Base-by-base conservation (phyloP, 345 rosid species). In the Mangifera indica region DNA sequence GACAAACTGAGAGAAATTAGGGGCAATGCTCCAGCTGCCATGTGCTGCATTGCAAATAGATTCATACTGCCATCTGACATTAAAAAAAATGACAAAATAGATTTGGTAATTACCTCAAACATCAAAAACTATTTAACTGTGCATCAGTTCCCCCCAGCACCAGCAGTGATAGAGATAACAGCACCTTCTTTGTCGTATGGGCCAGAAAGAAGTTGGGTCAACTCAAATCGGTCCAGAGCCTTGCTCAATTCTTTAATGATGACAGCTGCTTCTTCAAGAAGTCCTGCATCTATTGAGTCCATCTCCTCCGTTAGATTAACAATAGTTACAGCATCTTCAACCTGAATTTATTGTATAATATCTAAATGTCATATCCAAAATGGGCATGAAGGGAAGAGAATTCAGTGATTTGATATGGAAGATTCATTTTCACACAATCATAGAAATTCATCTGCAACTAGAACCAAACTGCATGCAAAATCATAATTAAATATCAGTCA, bases 91-190 rank as follows among this genome's bases (percentile, higher is more conserved):
- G 52, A 26, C 61, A 53, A 67, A 60, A 2, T 26, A 58, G 37
- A 64, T 12, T 6, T 49, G 5, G 22, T 22, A 42, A 65, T 21
- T 62, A 15, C 11, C 13, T 13, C 52, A 3, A 29, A 52, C 42
- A 42, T 37, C 66, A 60, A 55, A 54, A 52, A 56, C 65, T 76
- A 75, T 66, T 69, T 84, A 92, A 97, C 97, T 94, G 98, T 14
- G 98, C 98, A 78, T 94, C 98, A 32, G 98, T 92, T 62, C 98
- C 98, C n/a, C 25, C 98, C 98, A 70, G 98, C 98, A 74, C 98
- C 98, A 76, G 98, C 98, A 1, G 95, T 80, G 65, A 95, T 90
- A 61, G 85, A 75, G 73, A 95, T 77, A 56, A 95, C 85, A 57
- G 98, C 98, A 64, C 98, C 93, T 82, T 92, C 97, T 83, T 89